Evolutionary conservation across 768 basidiomycete genomes (phyloP), one percentile per base, ranked within the genome.

Genomic region (Podaxis rugospora): DNA sequence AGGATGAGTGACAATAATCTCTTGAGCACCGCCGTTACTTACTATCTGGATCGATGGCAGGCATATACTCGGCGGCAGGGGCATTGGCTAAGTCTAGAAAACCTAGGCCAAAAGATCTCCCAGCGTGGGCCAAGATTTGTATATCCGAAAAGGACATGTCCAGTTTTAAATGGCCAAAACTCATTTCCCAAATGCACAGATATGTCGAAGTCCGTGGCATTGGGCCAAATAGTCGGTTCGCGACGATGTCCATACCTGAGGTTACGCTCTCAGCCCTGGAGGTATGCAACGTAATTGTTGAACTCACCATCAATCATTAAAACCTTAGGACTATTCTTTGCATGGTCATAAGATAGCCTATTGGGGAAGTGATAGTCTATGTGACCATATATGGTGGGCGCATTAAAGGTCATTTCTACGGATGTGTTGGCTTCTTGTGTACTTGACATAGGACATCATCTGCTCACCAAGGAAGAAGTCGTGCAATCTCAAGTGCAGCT

Each of bases 161-260:
- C 0, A 79, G 80, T 66, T 84, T 87, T 51, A 92, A 68, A 36
- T 78, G 69, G 5, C 93, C 93, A 16, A 94, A 37, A n/a, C 75
- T 75, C 49, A 95, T 83, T 67, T 96, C 93, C 96, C 96, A 98
- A 13, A 97, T 82, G 69, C 95, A 98, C 4, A 96, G 77, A 68
- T 98, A 98, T 1, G 93, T 88, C 1, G 90, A 74, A 0, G 90
- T 91, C 2, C 84, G 82, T 5, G 96, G 96, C 61, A 87, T 85
- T 11, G 92, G 92, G 6, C 96, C 96, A 68, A 97, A 96, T 10
- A 98, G 75, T 25, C 95, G 85, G 69, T 97, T 84, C 1, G 92
- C 88, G 13, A 85, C 84, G 51, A 98, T 83, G 62, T 92, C 83
- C 65, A 95, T 71, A 10, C 90, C 92, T 90, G 13, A 63, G n/a